These are phyloP conservation scores for Ogataea haglerorum DNA, from an alignment of 805 yeast species.

Conservation along the genomic window DNA sequence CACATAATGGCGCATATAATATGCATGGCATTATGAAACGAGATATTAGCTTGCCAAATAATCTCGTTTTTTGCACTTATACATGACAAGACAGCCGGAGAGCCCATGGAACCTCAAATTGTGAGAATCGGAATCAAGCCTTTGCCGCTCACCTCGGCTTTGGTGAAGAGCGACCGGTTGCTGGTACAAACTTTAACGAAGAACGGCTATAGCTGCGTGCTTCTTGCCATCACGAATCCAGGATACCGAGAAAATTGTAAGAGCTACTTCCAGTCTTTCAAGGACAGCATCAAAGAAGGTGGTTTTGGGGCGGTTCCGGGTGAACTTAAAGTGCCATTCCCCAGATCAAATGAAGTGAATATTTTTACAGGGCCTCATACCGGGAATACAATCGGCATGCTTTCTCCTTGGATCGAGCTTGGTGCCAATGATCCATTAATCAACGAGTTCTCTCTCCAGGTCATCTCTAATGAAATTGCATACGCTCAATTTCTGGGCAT, in stretches of 20 bases:
- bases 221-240: slow-evolving; percentile 53
- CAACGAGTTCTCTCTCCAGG: slow-evolving; percentile 54
- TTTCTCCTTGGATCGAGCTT: slow-evolving; percentile 69
- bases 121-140: slow-evolving; percentile 46
- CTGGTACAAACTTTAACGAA: slow-evolving; percentile 26
- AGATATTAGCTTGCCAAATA: slow-evolving; percentile 1
- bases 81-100: slow-evolving; percentile 1
- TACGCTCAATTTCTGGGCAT: slow-evolving; percentile 61
- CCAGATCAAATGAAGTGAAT: slow-evolving; percentile 40
- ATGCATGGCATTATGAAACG: slow-evolving; percentile 7
- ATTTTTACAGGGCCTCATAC: slow-evolving; percentile 42
- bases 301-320: slow-evolving; percentile 16
- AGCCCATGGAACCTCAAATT: slow-evolving; percentile 4
- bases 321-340: slow-evolving; percentile 37
- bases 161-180: slow-evolving; percentile 29
- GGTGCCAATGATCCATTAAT: slow-evolving; percentile 49
- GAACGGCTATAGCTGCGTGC: slow-evolving; percentile 49
- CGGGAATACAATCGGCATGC: slow-evolving; percentile 46
- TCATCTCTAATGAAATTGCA: slow-evolving; percentile 52
- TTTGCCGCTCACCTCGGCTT: slow-evolving; percentile 29
- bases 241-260: slow-evolving; percentile 44
- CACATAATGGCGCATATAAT: background rate
- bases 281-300: slow-evolving; percentile 10
- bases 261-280: slow-evolving; percentile 35
- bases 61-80: background rate